Base-by-base conservation (phyloP, 2,329 filamentous ascomycete species). In the Exophiala calicioides region DNA sequence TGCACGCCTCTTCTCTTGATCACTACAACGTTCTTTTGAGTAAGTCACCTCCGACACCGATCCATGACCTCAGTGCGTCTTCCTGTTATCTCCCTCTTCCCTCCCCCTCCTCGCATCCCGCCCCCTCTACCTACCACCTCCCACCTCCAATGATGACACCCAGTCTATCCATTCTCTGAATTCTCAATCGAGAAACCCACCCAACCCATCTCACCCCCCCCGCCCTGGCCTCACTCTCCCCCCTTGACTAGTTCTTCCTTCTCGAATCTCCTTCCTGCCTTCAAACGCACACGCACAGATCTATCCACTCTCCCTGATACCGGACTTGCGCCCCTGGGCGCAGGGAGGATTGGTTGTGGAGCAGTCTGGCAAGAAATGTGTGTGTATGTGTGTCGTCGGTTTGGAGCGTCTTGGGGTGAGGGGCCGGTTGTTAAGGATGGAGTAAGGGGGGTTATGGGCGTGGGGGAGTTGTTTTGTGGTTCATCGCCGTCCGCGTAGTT, bases 111-210 rank as follows among this genome's bases (percentile, higher is more conserved):
- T n/a, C n/a, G n/a, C n/a, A n/a, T n/a, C 13, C 19, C 32, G 12
- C 23, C 9, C 3, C 24, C 15, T 13, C 10, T 10, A 20, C 27
- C 34, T 38, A 10, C 16, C 19, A 8, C 3, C 15, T 18, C 31
- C 10, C 21, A 19, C 19, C 4, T 23, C 10, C 9, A 5, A 77
- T 73, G 76, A 80, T 77, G 77, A 78, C 74, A 77, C 70, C 73
- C 66, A 79, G 76, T 79, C 74, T 75, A 80, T 80, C 77, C 77
- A 79, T 80, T 80, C 77, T 76, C 79, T 66, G 75, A 79, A 58
- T 68, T 68, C 68, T 36, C 44, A 20, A 7, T 7, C 33, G 44
- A 26, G 49, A 52, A 44, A 47, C 49, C 40, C 26, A 36, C 45
- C 44, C 29, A 26, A 24, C 40, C 18, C 24, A 33, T 19, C 32